Evolutionary conservation across 2,329 filamentous ascomycete genomes (phyloP), one percentile per base, ranked within the genome.

Genomic region (Trichophyton benhamiae): DNA sequence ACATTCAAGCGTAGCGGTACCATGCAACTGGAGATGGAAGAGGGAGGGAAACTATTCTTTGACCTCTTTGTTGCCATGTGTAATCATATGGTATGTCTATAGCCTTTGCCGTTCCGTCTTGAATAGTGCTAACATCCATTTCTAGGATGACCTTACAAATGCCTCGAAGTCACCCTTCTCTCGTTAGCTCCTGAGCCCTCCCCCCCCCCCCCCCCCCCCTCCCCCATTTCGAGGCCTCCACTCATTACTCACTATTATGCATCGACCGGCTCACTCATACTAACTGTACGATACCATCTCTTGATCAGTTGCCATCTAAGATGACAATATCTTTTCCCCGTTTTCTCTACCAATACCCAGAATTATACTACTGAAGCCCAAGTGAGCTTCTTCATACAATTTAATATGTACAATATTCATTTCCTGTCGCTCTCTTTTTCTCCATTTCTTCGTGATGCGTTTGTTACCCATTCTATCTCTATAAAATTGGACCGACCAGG

Each of bases 21-120:
- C 2, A 95, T 96, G 91, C 91, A 96, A 76, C 83, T 89, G 67
- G 91, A 96, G 77, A 96, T 96, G 91, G 88, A 88, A 73, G 83
- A 84, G 64, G 91, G 91, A 30, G 89, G 89, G 60, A 88, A 88
- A 70, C 79, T 95, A 63, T 96, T 95, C 78, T 96, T 96, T 72
- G 91, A 96, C 71, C 79, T 96, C 52, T 96, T 96, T 72, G 91
- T 96, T 58, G 90, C 91, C 17, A 84, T 96, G 76, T 91, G 88
- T 76, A 95, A 96, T 72, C 89, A 95, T 71, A 88, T 95, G 70
- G 89, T 80, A 84, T 72, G 87, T 75, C 62, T 53, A 46, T n/a
- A 59, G 13, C 11, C 22, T 15, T 48, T 41, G 33, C 3, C 46
- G 15, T 44, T 61, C 52, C 55, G 66, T 68, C 62, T 63, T 13